Percentiles rank a stretch among this genome's conserved stretches.
These are phyloP conservation scores for Dalbergia oliveri DNA, from an alignment of 306 rosid genomes.

Conservation along the genomic window DNA sequence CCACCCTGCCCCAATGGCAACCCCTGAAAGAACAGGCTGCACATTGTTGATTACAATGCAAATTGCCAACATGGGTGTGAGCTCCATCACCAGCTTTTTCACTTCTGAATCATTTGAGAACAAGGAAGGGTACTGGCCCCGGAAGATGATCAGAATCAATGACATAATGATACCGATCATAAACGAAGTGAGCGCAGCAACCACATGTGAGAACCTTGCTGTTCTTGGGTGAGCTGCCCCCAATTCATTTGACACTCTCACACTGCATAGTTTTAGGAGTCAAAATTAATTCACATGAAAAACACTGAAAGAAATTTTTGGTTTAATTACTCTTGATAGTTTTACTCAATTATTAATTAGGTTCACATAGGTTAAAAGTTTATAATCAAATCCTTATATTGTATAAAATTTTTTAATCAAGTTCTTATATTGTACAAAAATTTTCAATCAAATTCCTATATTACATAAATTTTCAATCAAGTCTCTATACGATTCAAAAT, in stretches of 20 bases:
- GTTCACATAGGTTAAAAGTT: too few relatives aligned
- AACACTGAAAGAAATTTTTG: too few relatives aligned
- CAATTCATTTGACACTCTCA: slow-evolving; percentile 90
- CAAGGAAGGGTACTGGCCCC: slow-evolving; percentile 58
- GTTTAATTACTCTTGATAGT: too few relatives aligned
- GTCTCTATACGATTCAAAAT: too few relatives aligned
- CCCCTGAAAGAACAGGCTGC: slow-evolving; percentile 93
- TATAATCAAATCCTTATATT: too few relatives aligned
- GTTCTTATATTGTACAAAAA: too few relatives aligned
- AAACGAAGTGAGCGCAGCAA: slow-evolving; percentile 67
- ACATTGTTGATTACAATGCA: slow-evolving; percentile 80
- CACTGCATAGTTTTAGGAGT: slow-evolving; percentile 56
- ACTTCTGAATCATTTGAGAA: slow-evolving; percentile 68
- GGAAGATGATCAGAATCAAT: slow-evolving; percentile 50
- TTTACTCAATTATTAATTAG: too few relatives aligned
- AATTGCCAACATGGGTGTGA: slow-evolving; percentile 72
- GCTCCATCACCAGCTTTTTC: slow-evolving; percentile 53
- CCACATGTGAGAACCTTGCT: slow-evolving; percentile 76
- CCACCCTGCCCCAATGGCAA: slow-evolving; percentile 96
- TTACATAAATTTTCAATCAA: too few relatives aligned
- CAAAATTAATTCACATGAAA: neutral
- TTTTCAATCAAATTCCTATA: too few relatives aligned
- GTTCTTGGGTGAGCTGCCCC: slow-evolving; percentile 91
- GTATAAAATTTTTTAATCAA: too few relatives aligned
- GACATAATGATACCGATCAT: slow-evolving; percentile 53